Conservation (phyloP, 2,329 filamentous ascomycete species). For the Phialocephala sp. region DNA sequence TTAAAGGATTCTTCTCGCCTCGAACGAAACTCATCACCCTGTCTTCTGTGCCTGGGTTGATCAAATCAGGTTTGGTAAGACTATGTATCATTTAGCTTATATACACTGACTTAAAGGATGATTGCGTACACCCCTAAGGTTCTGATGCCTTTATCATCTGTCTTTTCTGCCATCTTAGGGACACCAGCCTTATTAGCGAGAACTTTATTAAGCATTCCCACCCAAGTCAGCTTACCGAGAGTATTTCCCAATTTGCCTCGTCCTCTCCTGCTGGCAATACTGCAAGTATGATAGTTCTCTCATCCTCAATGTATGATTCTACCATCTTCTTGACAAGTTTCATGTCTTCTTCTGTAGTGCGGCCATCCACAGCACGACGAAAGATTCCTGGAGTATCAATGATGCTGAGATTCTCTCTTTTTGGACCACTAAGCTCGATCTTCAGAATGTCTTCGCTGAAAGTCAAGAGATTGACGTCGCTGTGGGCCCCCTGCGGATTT, state of each 20-base stretch:
- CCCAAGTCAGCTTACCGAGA: neutral
- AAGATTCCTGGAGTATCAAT: constrained; percentile 65
- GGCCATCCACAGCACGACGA: constrained; percentile 41
- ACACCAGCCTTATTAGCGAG: too few relatives aligned
- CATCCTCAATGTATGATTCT: neutral
- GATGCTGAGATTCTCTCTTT: constrained; percentile 58
- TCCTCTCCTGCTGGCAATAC: constrained; percentile 24
- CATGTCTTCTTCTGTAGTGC: constrained; percentile 47
- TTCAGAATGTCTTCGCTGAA: constrained; percentile 28
- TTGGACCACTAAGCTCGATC: constrained; percentile 40
- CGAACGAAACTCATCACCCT: constrained; percentile 36
- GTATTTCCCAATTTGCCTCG: constrained; percentile 25
- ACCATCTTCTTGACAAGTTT: constrained; percentile 12
- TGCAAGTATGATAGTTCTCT: constrained; percentile 34
- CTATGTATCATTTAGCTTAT: too few relatives aligned
- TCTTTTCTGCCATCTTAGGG: constrained; percentile 20
- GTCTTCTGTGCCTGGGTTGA: constrained; percentile 45
- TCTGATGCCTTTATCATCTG: constrained; percentile 23
- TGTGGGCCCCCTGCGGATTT: neutral
- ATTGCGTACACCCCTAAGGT: constrained; percentile 20
- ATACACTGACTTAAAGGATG: too few relatives aligned
- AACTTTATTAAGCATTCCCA: too few relatives aligned
- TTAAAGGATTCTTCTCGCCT: neutral
- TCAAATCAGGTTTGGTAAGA: constrained; percentile 62
- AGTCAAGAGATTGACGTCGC: neutral